Conservation (phyloP, 139 green algal genomes). For the Haematococcus sp. region DNA sequence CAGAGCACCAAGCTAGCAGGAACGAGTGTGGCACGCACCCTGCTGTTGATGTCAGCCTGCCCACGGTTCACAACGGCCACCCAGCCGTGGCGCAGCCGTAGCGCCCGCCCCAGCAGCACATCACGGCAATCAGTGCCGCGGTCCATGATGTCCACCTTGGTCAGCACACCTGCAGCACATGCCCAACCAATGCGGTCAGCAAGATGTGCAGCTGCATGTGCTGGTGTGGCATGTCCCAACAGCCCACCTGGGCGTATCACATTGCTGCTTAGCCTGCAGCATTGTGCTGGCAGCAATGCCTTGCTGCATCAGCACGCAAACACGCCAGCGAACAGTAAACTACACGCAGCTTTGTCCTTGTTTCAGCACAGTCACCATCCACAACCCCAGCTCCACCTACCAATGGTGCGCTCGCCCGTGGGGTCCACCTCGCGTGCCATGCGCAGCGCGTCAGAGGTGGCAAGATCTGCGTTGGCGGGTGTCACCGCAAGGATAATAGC, state of each 20-base stretch:
- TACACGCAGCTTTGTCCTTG: not conserved
- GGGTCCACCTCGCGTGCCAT: slow-evolving; percentile 76
- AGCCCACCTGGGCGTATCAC: no score
- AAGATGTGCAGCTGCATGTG: no score
- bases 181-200: no score
- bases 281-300: no score
- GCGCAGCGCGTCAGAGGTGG: slow-evolving; percentile 91
- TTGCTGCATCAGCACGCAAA: no score
- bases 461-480: slow-evolving; percentile 94
- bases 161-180: slow-evolving; percentile 73
- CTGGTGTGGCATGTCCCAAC: no score
- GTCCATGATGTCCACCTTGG: slow-evolving; percentile 99
- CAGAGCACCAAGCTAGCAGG: no score
- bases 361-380: not conserved
- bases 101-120: slow-evolving; percentile 72
- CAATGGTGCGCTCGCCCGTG: slow-evolving; percentile 56
- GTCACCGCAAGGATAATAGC: slow-evolving; percentile 72
- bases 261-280: no score
- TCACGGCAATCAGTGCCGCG: slow-evolving; percentile 87
- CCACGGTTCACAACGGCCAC: slow-evolving; percentile 91
- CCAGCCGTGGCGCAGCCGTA: slow-evolving; percentile 86
- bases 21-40: slow-evolving; percentile 42
- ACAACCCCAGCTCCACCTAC: slow-evolving; percentile 18
- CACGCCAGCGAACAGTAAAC: no score
- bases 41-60: slow-evolving; percentile 87